Evolutionary conservation across 2,329 filamentous ascomycete genomes (phyloP).

Genomic region (Xylaria multiplex): DNA sequence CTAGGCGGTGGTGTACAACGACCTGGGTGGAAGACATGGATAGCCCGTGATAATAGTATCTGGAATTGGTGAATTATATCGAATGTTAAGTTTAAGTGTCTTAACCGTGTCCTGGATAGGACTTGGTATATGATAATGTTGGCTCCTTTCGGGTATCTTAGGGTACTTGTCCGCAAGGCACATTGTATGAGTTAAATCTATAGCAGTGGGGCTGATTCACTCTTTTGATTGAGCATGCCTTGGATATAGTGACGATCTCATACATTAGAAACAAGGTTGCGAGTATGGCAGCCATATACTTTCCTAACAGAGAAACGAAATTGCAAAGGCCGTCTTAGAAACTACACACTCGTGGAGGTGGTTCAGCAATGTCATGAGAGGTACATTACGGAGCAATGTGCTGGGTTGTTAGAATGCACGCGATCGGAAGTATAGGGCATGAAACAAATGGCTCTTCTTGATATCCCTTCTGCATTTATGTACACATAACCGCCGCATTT

Average conservation of each 20-base stretch:
- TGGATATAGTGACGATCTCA: neutral
- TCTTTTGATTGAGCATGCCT: neutral
- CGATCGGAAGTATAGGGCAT: neutral
- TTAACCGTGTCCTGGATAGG: too few species aligned
- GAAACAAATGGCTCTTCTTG: conserved; percentile 21
- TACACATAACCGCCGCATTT: conserved; percentile 30
- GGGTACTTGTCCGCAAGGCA: neutral
- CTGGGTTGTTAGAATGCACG: neutral
- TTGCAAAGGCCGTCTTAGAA: neutral
- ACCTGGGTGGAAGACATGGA: too few species aligned
- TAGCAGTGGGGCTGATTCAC: too few species aligned
- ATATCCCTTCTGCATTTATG: conserved; percentile 32
- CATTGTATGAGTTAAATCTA: neutral
- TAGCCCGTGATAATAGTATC: too few species aligned
- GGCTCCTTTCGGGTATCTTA: neutral
- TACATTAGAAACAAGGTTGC: neutral
- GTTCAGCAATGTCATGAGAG: neutral
- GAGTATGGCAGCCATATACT: neutral
- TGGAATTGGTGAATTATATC: neutral
- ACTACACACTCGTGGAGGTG: too few species aligned
- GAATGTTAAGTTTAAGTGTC: neutral
- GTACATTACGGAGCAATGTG: too few species aligned
- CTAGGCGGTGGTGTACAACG: too few species aligned
- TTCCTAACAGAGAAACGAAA: too few species aligned
- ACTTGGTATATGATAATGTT: neutral